A percentile compares a stretch with the other conserved stretches of the same genome.
Evolutionary conservation across 768 basidiomycete genomes (phyloP).

Genomic region (Russula emetica): DNA sequence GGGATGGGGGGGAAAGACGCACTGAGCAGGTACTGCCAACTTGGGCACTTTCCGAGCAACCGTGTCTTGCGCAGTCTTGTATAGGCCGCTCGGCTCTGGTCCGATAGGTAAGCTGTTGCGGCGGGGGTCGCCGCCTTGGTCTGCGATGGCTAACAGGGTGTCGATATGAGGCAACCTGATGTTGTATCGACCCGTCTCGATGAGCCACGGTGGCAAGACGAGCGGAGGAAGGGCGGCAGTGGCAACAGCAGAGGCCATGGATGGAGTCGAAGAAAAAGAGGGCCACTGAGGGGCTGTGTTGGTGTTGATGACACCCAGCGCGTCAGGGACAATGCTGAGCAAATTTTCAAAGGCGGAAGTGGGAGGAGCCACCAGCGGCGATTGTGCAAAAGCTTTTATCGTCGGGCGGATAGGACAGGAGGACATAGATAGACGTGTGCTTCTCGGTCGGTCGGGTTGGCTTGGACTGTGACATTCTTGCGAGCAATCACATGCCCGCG

Average conservation of each 20-base stretch:
- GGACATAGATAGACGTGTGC: neutral
- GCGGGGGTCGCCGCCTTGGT: slow-evolving; percentile 17
- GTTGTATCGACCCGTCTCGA: slow-evolving; percentile 9
- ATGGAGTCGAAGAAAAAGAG: neutral
- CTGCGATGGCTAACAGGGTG: slow-evolving; percentile 11
- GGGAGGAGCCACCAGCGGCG: neutral
- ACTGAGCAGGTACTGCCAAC: slow-evolving; percentile 13
- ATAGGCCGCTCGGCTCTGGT: slow-evolving; percentile 17
- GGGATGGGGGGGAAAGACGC: neutral
- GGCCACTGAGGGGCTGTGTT: slow-evolving; percentile 9
- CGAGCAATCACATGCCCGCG: slow-evolving; percentile 8
- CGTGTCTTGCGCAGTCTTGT: slow-evolving; percentile 22
- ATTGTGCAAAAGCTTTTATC: neutral
- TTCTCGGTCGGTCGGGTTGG: neutral
- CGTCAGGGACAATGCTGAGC: neutral
- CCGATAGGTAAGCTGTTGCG: slow-evolving; percentile 6
- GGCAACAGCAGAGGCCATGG: neutral
- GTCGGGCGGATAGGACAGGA: neutral
- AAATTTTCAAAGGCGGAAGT: neutral
- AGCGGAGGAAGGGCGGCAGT: slow-evolving; percentile 3
- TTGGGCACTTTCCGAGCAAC: slow-evolving; percentile 14
- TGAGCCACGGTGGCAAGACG: slow-evolving; percentile 14
- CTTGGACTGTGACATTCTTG: neutral
- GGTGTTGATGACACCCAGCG: neutral
- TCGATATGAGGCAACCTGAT: slow-evolving; percentile 16